These are phyloP conservation scores for Saccharum spontaneum DNA, from an alignment of 176 grass and related monocot genomes.

Conservation along the genomic window DNA sequence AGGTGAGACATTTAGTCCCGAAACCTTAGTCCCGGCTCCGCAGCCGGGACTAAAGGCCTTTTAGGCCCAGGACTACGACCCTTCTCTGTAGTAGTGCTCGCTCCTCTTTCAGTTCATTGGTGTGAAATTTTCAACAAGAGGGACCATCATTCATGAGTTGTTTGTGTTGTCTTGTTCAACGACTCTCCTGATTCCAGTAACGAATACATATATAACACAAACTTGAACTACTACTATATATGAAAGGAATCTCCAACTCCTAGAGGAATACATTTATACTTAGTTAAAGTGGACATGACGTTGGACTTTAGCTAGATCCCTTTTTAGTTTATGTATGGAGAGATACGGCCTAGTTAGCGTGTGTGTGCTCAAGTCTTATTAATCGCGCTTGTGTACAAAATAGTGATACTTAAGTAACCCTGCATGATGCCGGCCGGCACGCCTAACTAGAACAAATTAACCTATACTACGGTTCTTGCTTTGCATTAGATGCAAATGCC, in stretches of 20 bases:
- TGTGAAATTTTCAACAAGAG: neutral
- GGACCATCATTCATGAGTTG: neutral
- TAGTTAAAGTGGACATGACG: neutral
- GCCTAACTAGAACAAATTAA: constrained; percentile 9
- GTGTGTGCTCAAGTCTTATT: neutral
- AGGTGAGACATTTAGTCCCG: too few relatives aligned
- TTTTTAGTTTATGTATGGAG: neutral
- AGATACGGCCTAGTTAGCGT: neutral
- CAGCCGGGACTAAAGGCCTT: too few relatives aligned
- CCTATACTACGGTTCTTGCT: neutral
- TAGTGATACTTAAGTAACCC: neutral
- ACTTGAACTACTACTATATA: neutral
- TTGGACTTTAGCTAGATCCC: neutral
- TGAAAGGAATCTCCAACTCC: constrained; percentile 20
- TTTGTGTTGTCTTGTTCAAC: neutral
- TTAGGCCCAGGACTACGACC: too few relatives aligned
- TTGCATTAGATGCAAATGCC: neutral
- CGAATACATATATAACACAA: neutral
- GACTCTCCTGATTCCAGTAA: constrained; percentile 15
- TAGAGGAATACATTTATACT: neutral
- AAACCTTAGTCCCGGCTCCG: too few relatives aligned
- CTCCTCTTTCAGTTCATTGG: neutral
- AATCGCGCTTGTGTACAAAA: neutral
- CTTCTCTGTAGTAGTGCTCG: too few relatives aligned
- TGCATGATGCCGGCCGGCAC: neutral